A percentile compares a stretch with the other conserved stretches of the same genome.
Conservation (phyloP, 169 alveolate genomes). For the Fabrea salina region DNA sequence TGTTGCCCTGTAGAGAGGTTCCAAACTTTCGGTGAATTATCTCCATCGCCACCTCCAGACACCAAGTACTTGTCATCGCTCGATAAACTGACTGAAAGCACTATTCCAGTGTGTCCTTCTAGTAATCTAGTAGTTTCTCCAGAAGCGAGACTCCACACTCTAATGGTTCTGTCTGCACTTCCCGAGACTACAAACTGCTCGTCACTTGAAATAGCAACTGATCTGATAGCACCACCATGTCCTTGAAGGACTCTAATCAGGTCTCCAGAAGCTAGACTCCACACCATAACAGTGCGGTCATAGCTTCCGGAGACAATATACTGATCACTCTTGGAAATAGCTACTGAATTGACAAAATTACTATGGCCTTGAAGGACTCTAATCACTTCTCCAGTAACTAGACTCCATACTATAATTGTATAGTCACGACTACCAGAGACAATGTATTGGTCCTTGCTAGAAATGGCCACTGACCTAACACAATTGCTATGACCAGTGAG, state of each 20-base stretch:
- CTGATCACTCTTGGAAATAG: no score
- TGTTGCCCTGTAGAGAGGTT: no score
- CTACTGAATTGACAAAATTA: no score
- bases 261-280: not conserved
- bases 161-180: not conserved
- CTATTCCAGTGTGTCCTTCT: constrained; percentile 23
- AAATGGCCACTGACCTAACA: no score
- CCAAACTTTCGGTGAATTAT: no score
- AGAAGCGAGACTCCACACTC: not conserved
- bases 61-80: not conserved
- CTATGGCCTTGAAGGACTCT: no score
- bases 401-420: no score
- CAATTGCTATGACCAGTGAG: no score
- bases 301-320: constrained; percentile 20
- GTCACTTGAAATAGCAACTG: not conserved
- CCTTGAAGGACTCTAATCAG: not conserved
- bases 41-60: no score
- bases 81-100: not conserved
- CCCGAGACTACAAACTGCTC: not conserved
- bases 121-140: not conserved
- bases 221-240: not conserved
- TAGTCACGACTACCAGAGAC: no score
- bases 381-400: no score
- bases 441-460: no score
- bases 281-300: not conserved